Evolutionary conservation across 1,139 yeast genomes (phyloP), one percentile per base, ranked within the genome.

Genomic region (Magnusiomyces paraingens): DNA sequence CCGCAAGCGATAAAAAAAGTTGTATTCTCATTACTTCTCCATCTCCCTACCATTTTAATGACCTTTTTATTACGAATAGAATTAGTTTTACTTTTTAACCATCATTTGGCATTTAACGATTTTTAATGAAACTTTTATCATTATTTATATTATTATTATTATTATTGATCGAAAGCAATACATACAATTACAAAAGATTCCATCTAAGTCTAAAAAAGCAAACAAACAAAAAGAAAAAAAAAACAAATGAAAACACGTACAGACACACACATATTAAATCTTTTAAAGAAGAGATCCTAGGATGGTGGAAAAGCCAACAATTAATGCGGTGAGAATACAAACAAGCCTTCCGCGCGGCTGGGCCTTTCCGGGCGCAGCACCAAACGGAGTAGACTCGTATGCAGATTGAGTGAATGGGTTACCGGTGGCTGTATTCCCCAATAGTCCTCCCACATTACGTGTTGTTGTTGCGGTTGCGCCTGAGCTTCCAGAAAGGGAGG

Each of bases 181-280:
- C 32, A 26, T 26, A 26, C 8, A 26, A 26, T 26, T 26, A 26
- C 32, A 26, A 26, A 26, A 26, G 8, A 8, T 26, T 26, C 32
- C 32, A 26, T 8, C 32, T 5, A 26, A 26, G 8, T 26, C 32
- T 26, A 26, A 26, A 26, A 26, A 26, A 4, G n/a, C n/a, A n/a
- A n/a, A n/a, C 4, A 38, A 43, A 10, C n/a, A 49, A 32, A 43
- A 22, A 11, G 17, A n/a, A 35, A 40, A 49, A 22, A 49, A 22
- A 43, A 42, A 42, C 21, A 49, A 17, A 47, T 26, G 36, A 49
- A 11, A 26, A 46, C 20, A 20, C n/a, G n/a, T n/a, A n/a, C n/a
- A n/a, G 10, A 15, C 18, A 12, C 18, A 40, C 15, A 32, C 17
- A 46, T 22, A 8, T 46, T n/a, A 46, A 10, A 17, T 21, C 3